Percentiles rank a stretch among this genome's conserved stretches.
Evolutionary conservation across 257 asterid genomes (phyloP).

Genomic region (Verbena officinalis): DNA sequence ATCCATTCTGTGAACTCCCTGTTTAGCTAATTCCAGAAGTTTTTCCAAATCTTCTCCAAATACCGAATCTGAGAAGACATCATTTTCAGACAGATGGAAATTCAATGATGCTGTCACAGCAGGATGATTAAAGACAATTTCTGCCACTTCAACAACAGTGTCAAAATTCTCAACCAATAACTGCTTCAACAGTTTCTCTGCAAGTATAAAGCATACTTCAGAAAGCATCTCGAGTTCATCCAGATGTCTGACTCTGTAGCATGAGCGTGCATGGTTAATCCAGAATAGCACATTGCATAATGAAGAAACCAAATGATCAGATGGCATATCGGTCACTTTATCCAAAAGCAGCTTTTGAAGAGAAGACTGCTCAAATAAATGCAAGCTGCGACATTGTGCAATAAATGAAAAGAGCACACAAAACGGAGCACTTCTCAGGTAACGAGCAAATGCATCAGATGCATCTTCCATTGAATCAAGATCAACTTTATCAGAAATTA

Average conservation of each 20-base stretch:
- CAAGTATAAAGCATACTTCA: slow-evolving; percentile 55
- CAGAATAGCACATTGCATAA: slow-evolving; percentile 70
- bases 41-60: slow-evolving; percentile 48
- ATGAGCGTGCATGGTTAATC: slow-evolving; percentile 55
- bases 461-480: slow-evolving; percentile 46
- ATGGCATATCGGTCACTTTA: slow-evolving; percentile 56
- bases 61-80: slow-evolving; percentile 46
- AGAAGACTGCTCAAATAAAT: slow-evolving; percentile 43
- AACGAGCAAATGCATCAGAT: slow-evolving; percentile 64
- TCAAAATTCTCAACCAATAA: slow-evolving; percentile 44
- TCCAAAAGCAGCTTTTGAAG: slow-evolving; percentile 63
- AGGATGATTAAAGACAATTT: slow-evolving; percentile 66
- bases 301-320: slow-evolving; percentile 68
- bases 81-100: slow-evolving; percentile 51
- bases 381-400: slow-evolving; percentile 46
- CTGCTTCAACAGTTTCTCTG: slow-evolving; percentile 57
- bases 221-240: slow-evolving; percentile 58
- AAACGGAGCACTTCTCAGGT: slow-evolving; percentile 61
- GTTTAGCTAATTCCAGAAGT: slow-evolving; percentile 51
- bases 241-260: slow-evolving; percentile 37
- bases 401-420: slow-evolving; percentile 65
- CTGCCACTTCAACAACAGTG: slow-evolving; percentile 56
- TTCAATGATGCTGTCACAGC: slow-evolving; percentile 53
- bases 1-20: slow-evolving; percentile 55
- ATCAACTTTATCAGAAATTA: slow-evolving; percentile 25